Conservation (phyloP, 129 eudicot species). For the Tagetes erecta region DNA sequence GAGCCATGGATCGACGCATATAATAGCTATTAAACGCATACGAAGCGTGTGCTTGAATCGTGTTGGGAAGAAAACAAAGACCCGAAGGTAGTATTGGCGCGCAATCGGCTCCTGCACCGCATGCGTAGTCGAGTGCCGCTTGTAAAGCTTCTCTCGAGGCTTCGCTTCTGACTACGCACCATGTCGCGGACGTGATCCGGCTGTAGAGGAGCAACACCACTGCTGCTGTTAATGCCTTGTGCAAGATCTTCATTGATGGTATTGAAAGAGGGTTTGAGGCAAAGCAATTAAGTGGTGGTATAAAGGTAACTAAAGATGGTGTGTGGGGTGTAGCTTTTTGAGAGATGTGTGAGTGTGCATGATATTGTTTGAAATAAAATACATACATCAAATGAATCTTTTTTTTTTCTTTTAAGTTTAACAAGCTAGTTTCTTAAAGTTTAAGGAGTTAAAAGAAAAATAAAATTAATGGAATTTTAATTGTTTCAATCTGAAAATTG, state of each 20-base stretch:
- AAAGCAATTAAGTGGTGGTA: slow-evolving; percentile 8
- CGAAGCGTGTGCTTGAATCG: slow-evolving; percentile 64
- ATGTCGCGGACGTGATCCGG: slow-evolving; percentile 24
- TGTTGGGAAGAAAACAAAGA: slow-evolving; percentile 59
- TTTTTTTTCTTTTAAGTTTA: too few species aligned
- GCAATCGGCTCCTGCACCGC: slow-evolving; percentile 74
- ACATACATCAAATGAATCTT: too few species aligned
- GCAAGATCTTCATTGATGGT: slow-evolving; percentile 15
- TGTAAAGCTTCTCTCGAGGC: slow-evolving; percentile 49
- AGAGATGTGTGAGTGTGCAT: too few species aligned
- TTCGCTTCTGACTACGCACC: slow-evolving; percentile 71
- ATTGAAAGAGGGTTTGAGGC: background rate
- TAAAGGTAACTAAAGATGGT: slow-evolving; percentile 28
- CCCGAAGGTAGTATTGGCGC: slow-evolving; percentile 51
- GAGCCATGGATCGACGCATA: slow-evolving; percentile 51
- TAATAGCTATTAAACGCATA: slow-evolving; percentile 72
- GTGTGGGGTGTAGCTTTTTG: slow-evolving; percentile 17
- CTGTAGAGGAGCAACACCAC: slow-evolving; percentile 12
- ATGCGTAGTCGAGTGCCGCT: slow-evolving; percentile 68
- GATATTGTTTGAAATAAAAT: too few species aligned
- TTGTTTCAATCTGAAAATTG: too few species aligned
- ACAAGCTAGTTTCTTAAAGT: too few species aligned
- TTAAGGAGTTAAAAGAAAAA: too few species aligned
- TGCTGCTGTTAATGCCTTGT: slow-evolving; percentile 20
- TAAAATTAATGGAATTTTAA: too few species aligned